Base-by-base conservation (phyloP, 202 grass and related monocot genomes). In the Setaria italica region DNA sequence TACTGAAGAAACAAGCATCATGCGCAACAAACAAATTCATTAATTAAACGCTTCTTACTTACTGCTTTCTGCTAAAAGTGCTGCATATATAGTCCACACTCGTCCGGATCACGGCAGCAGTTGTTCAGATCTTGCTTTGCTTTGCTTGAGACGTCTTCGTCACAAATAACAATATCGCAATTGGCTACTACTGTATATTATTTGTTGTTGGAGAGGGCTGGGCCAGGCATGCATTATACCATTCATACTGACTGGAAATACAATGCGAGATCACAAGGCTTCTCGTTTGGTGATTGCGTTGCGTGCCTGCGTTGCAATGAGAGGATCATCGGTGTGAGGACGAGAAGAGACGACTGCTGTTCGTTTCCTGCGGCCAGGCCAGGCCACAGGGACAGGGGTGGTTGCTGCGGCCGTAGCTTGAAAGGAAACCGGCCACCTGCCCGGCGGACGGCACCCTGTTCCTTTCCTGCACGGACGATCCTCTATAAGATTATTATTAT, bases 321-420 rank as follows among this genome's bases (percentile, higher is more conserved):
- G 47, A 49, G 47, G 47, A 49, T 49, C 2, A 13, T 49, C 47
- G 47, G 45, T 46, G 9, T 46, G 45, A 9, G 8, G 9, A 12
- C 11, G 47, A 49, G 11, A 49, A 12, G 47, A 49, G 48, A 45
- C 6, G 43, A 17, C 15, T 16, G 51, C 37, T 39, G 37, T 39
- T 39, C 37, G 37, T 54, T 15, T 58, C 7, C 20, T 56, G 54
- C 56, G 7, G n/a, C 56, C 56, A 59, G 9, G 10, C 9, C 8
- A 29, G 21, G n/a, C 37, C 37, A 39, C 37, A 39, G 37, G 37
- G 37, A 39, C 37, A 39, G 37, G 37, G 37, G 30, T 66, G 32
- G 63, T 66, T 66, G 63, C 63, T 16, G 29, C 54, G 87, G 75
- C 81, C 87, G 81, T 89, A 66, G 82, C 87, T 89, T 89, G 20